These are phyloP conservation scores for Dioscorea zingiberensis DNA, from an alignment of 106 monocot genomes.

Conservation along the genomic window DNA sequence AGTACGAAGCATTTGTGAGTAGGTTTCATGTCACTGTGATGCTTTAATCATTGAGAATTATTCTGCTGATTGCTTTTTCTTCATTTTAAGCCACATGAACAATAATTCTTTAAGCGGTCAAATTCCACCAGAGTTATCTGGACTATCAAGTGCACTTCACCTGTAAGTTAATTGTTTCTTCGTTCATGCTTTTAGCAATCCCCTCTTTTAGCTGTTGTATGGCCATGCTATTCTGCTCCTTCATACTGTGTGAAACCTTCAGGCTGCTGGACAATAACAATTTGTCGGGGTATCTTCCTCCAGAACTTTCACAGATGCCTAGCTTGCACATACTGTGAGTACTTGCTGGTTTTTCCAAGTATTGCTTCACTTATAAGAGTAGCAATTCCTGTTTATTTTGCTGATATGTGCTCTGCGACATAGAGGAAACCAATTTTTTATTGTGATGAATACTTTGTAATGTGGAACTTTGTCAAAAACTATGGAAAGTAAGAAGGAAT, in stretches of 20 bases:
- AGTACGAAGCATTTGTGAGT: slow-evolving; percentile 78
- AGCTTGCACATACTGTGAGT: slow-evolving; percentile 77
- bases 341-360: background rate
- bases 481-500: too few relatives aligned
- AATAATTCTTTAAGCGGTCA: slow-evolving; percentile 92
- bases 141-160: slow-evolving; percentile 55
- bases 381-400: too few relatives aligned
- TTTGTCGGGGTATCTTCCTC: slow-evolving; percentile 75
- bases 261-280: slow-evolving; percentile 95
- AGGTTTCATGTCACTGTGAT: slow-evolving; percentile 8
- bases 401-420: too few relatives aligned
- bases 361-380: background rate
- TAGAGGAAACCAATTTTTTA: too few relatives aligned
- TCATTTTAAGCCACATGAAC: slow-evolving; percentile 81
- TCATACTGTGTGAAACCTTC: slow-evolving; percentile 18
- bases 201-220: background rate
- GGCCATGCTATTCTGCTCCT: background rate
- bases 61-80: background rate
- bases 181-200: background rate
- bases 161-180: slow-evolving; percentile 42
- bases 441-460: too few relatives aligned
- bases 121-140: slow-evolving; percentile 73
- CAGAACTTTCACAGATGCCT: slow-evolving; percentile 39
- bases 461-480: too few relatives aligned
- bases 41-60: slow-evolving; percentile 4